A percentile compares a stretch with the other conserved stretches of the same genome.
These are phyloP conservation scores for Elongisporangium undulatum DNA, from an alignment of 352 stramenopile genomes.

Conservation along the genomic window DNA sequence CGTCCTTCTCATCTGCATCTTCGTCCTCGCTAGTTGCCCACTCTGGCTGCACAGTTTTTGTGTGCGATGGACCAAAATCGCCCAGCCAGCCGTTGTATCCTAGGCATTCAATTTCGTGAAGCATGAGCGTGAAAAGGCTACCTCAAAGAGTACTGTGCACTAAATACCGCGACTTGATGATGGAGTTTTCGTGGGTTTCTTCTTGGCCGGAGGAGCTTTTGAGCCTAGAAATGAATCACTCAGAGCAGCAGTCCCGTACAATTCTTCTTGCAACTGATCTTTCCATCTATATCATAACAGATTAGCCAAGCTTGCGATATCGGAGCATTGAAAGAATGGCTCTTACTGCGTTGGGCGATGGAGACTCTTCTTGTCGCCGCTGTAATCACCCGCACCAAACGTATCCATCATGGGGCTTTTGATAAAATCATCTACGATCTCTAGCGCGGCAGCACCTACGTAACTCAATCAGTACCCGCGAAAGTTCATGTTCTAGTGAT, in stretches of 20 bases:
- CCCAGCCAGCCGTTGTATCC: conserved; percentile 73
- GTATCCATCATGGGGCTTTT: conserved; percentile 69
- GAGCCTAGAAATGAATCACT: conserved; percentile 52
- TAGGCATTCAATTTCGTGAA: too few species aligned
- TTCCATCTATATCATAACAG: conserved; percentile 1
- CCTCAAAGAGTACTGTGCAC: not conserved
- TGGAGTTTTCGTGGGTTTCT: conserved; percentile 13
- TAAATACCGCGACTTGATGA: not conserved
- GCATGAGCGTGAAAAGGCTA: not conserved
- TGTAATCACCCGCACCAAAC: conserved; percentile 23
- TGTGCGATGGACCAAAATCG: conserved; percentile 69
- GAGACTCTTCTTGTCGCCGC: not conserved
- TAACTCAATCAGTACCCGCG: not conserved
- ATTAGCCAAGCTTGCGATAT: not conserved
- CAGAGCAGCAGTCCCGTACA: conserved; percentile 45
- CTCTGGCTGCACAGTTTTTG: conserved; percentile 54
- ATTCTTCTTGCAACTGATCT: conserved; percentile 53
- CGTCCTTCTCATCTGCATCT: conserved; percentile 1
- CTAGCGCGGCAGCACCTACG: conserved; percentile 60
- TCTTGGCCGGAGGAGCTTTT: conserved; percentile 18
- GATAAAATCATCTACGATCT: conserved; percentile 83
- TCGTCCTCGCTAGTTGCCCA: conserved; percentile 32
- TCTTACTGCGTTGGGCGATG: not conserved
- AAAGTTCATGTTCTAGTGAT: not conserved
- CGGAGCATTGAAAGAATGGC: not conserved